Base-by-base conservation (phyloP, 495 filamentous ascomycete genomes). In the Tuber calosporum region DNA sequence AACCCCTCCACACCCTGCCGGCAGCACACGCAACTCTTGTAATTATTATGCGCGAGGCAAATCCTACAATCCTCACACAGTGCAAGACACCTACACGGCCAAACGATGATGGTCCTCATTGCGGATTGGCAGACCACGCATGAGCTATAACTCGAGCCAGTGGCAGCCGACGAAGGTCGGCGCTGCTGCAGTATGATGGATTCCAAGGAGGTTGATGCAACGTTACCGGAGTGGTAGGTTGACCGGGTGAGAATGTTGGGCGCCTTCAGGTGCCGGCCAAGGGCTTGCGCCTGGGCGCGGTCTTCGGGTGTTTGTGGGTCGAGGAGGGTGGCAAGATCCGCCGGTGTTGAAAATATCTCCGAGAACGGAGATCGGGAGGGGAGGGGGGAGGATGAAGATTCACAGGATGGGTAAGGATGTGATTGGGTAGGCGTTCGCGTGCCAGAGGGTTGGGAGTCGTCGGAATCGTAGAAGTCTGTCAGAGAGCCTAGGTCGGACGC, bases 41-140 rank as follows among this genome's bases (percentile, higher is more conserved):
- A 97, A 82, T 98, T 98, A 79, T 96, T 97, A 91, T 96, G 92
- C 11, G 95, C 95, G 41, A 99, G 86, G 70, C 91, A 93, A 37
- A 99, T 90, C 30, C 95, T 86, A 82, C 95, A 98, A 71, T 98
- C 95, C 80, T 99, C 95, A 80, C 95, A 98, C 37, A 97, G 85
- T 74, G 92, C 93, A 66, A 99, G 86, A 81, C 95, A 99, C 30
- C 96, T 89, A 80, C 95, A 99, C 3, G 95, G 95, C 96, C 96
- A 98, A 4, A 96, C 91, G 71, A 99, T 90, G 69, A 98, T 91
- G 6, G 91, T 97, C 36, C 95, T 87, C 26, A 93, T 91, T n/a
- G 85, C 87, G 38, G 88, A 88, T 81, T 98, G 95, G 80, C 95
- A 99, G 6, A 99, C 92, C 1, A 97, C 95, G 81, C 95, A 99